Conservation (phyloP, 441 rosid species). For the Aleurites moluccanus region DNA sequence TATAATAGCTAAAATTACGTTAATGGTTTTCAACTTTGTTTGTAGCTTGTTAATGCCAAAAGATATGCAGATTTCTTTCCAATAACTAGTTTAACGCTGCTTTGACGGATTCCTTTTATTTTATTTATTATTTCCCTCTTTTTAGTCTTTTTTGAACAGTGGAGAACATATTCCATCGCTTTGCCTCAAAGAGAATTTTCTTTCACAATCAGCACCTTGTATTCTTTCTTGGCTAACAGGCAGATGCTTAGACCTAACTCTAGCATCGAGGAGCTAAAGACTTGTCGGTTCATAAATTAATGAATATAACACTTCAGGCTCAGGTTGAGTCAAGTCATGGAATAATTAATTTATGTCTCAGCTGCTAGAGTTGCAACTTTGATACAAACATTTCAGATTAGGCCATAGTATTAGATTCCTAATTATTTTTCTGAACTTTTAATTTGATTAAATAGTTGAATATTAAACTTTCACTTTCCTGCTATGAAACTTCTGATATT, state of each 20-base stretch:
- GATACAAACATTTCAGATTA: background rate
- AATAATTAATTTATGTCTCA: background rate
- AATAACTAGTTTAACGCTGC: too few relatives aligned
- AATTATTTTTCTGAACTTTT: background rate
- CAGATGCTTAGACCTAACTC: background rate
- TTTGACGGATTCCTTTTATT: background rate
- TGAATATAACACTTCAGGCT: background rate
- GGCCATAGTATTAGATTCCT: background rate
- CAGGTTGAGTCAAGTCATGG: background rate
- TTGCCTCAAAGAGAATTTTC: constrained; percentile 8
- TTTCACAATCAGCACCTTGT: background rate
- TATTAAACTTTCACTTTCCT: background rate
- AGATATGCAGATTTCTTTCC: too few relatives aligned
- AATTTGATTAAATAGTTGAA: constrained; percentile 2
- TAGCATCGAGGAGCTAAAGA: background rate
- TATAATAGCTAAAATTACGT: background rate
- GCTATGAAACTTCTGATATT: background rate
- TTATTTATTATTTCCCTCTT: background rate
- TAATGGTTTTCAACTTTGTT: background rate
- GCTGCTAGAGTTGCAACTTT: background rate
- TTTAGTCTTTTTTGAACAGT: background rate
- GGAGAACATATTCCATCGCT: constrained; percentile 22
- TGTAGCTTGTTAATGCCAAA: too few relatives aligned
- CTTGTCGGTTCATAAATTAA: background rate
- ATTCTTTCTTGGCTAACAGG: background rate